A percentile compares a stretch with the other conserved stretches of the same genome.
phyloP scores from a whole-genome alignment of 129 eudicot genomes.

The Lactuca saligna region DNA sequence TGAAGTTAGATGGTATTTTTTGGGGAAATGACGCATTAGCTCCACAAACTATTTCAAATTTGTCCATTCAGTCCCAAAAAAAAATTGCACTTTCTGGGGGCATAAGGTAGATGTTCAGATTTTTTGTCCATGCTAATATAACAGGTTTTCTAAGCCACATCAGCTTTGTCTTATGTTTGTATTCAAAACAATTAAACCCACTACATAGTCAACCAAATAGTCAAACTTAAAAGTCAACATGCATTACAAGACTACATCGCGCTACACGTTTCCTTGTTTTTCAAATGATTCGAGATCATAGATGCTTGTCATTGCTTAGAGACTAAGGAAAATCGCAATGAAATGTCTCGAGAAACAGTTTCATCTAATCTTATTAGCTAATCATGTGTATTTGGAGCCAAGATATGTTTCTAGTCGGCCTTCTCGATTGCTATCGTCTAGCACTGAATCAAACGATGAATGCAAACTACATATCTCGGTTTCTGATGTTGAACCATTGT shows the following conservation, averaged over 20 bases:
- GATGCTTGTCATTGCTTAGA: conserved; percentile 39
- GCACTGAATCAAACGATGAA: conserved; percentile 34
- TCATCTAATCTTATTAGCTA: conserved; percentile 41
- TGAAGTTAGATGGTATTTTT: no score
- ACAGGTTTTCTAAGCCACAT: no score
- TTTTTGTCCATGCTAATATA: no score
- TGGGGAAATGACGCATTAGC: no score
- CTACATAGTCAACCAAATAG: no score
- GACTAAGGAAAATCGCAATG: conserved; percentile 55
- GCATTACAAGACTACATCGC: conserved; percentile 37
- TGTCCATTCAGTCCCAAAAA: no score
- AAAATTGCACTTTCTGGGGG: no score
- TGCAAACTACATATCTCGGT: conserved; percentile 15
- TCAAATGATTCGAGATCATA: conserved; percentile 36
- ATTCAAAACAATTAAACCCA: no score
- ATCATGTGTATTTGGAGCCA: conserved; percentile 32
- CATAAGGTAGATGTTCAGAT: no score
- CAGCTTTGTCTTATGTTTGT: no score
- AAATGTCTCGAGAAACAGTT: conserved; percentile 64
- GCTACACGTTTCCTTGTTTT: conserved; percentile 38
- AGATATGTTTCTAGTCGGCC: conserved; percentile 40
- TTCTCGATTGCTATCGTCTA: conserved; percentile 27
- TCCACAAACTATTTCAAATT: no score
- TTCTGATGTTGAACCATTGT: conserved; percentile 33
- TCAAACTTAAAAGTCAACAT: not conserved